Percentiles rank a stretch among this genome's conserved stretches.
Conservation (phyloP, 2,329 filamentous ascomycete genomes). For the Fusarium napiforme region DNA sequence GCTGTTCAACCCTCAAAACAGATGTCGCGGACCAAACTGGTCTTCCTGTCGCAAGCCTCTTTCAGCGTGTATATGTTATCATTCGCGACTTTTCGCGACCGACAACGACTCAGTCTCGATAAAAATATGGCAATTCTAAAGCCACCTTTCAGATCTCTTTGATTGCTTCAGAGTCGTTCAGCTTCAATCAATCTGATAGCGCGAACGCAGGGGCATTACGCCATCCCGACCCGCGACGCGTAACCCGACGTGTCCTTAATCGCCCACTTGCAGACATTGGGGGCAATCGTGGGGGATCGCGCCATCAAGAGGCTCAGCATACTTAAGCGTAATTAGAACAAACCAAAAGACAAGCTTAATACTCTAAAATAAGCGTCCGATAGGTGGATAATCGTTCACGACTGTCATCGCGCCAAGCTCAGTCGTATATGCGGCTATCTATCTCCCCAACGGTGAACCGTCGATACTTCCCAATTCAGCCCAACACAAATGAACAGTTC, state of each 20-base stretch:
- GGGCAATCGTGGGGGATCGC: background rate
- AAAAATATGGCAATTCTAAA: too few species aligned
- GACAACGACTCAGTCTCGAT: background rate
- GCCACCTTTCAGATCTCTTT: too few species aligned
- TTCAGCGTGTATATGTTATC: background rate
- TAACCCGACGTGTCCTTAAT: background rate
- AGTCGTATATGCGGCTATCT: background rate
- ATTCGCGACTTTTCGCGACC: background rate
- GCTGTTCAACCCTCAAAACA: constrained; percentile 4
- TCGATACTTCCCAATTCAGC: background rate
- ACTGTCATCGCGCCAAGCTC: background rate
- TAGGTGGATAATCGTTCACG: background rate
- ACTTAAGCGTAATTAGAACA: background rate
- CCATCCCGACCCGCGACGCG: background rate
- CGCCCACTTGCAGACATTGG: background rate
- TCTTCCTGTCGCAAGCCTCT: background rate
- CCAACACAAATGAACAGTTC: background rate
- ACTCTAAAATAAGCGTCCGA: background rate
- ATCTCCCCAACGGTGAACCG: background rate
- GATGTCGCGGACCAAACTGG: background rate
- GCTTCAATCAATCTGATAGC: too few species aligned
- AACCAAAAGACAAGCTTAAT: background rate
- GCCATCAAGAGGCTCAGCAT: background rate
- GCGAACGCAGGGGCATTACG: background rate
- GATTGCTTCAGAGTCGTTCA: fast-evolving